Evolutionary conservation across 177 flowering plant species (phyloP).

Genomic region (Vitis hybrid): DNA sequence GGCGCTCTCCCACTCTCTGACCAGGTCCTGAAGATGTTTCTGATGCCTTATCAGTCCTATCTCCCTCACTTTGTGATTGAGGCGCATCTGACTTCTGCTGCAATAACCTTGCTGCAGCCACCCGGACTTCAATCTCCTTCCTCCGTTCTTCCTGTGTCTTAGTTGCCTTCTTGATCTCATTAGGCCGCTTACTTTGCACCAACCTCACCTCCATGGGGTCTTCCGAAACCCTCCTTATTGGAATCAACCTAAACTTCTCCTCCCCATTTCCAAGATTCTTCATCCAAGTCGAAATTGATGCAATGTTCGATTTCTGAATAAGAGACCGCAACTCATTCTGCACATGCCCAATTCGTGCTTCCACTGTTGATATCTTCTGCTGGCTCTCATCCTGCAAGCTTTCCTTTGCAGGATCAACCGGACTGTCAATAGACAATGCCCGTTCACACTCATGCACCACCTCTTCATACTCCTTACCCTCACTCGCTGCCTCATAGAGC

Average conservation of each 20-base stretch:
- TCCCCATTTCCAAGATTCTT: conserved; percentile 81
- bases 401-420: conserved; percentile 89
- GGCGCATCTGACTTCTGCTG: conserved; percentile 77
- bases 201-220: conserved; percentile 87
- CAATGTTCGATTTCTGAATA: conserved; percentile 75
- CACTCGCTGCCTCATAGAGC: conserved; percentile 72
- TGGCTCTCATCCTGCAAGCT: conserved; percentile 85
- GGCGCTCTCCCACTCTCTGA: conserved; percentile 49
- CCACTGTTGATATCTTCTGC: conserved; percentile 53
- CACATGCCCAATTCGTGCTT: conserved; percentile 62
- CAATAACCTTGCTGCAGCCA: conserved; percentile 90
- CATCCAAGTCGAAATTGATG: conserved; percentile 89
- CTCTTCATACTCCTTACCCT: conserved; percentile 79
- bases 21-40: conserved; percentile 46
- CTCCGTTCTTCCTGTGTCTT: conserved; percentile 90
- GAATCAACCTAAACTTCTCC: conserved; percentile 86
- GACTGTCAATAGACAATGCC: conserved; percentile 66
- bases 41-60: conserved; percentile 28
- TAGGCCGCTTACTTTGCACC: conserved; percentile 68
- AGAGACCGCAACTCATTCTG: conserved; percentile 67
- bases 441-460: conserved; percentile 86
- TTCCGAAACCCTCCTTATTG: conserved; percentile 64
- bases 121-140: conserved; percentile 96
- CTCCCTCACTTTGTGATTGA: conserved; percentile 41
- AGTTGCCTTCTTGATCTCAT: conserved; percentile 94